Evolutionary conservation across 805 yeast species (phyloP).

Genomic region (Blastobotrys peoriensis): DNA sequence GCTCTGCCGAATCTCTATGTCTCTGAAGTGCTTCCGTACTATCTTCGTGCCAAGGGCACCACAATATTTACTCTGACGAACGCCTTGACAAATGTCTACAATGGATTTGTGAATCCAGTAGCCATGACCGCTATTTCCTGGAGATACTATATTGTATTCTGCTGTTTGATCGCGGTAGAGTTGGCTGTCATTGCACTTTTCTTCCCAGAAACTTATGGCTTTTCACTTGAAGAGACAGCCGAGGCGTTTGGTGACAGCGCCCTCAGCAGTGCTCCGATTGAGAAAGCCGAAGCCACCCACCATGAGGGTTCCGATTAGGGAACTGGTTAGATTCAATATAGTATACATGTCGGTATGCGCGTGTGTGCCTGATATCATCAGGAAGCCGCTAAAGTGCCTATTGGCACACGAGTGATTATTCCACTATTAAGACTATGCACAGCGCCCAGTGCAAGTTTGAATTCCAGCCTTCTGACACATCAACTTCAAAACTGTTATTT

Average conservation of each 20-base stretch:
- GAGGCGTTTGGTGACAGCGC: slow-evolving; percentile 40
- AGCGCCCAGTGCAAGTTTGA: too few species aligned
- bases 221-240: slow-evolving; percentile 40
- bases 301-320: too few species aligned
- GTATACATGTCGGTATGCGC: too few species aligned
- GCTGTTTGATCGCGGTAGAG: slow-evolving; percentile 23
- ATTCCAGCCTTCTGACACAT: too few species aligned
- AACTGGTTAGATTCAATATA: too few species aligned
- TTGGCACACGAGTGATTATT: too few species aligned
- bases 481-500: too few species aligned
- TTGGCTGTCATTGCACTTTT: slow-evolving; percentile 29
- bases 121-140: slow-evolving; percentile 39
- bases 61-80: neutral
- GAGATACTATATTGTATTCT: slow-evolving; percentile 39
- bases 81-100: neutral
- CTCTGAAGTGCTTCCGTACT: slow-evolving; percentile 27
- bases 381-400: too few species aligned
- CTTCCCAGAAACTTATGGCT: slow-evolving; percentile 40
- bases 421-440: too few species aligned
- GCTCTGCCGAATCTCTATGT: slow-evolving; percentile 34
- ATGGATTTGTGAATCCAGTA: slow-evolving; percentile 16
- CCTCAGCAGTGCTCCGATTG: too few species aligned
- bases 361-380: too few species aligned
- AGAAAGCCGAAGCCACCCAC: too few species aligned
- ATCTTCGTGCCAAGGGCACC: slow-evolving; percentile 15